Percentiles rank a stretch among this genome's conserved stretches.
These are phyloP conservation scores for Actinomortierella wolfii DNA, from an alignment of 371 early-diverging fungal species.

Conservation along the genomic window DNA sequence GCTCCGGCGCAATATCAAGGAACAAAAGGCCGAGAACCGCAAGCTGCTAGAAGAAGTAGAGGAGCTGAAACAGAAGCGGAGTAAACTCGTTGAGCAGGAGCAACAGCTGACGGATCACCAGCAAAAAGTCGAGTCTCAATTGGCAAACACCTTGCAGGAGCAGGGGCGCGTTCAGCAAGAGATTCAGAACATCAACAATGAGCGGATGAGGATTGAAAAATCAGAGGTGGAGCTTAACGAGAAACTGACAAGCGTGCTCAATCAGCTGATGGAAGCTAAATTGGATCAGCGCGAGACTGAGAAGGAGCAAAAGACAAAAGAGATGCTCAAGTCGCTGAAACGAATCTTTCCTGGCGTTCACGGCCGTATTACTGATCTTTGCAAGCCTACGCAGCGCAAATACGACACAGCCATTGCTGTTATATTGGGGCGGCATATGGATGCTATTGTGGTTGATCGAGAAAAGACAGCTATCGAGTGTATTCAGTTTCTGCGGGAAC, in stretches of 20 bases:
- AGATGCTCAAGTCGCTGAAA: conserved; percentile 81
- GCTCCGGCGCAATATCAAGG: conserved; percentile 68
- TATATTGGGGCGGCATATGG: conserved; percentile 76
- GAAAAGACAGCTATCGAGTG: conserved; percentile 83
- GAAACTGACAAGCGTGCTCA: conserved; percentile 73
- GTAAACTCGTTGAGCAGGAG: conserved; percentile 57
- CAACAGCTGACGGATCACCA: conserved; percentile 34
- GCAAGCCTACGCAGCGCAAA: conserved; percentile 91
- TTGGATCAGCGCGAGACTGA: conserved; percentile 83
- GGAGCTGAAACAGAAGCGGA: conserved; percentile 55
- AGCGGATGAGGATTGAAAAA: conserved; percentile 35
- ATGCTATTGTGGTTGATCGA: conserved; percentile 81
- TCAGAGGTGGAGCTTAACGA: conserved; percentile 84
- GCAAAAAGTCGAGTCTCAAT: conserved; percentile 42
- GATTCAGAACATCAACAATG: conserved; percentile 20
- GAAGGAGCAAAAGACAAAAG: conserved; percentile 74
- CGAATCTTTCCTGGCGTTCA: conserved; percentile 88
- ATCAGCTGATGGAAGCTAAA: conserved; percentile 80
- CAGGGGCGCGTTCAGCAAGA: conserved; percentile 48
- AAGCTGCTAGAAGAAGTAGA: conserved; percentile 65
- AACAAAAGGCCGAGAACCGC: conserved; percentile 61
- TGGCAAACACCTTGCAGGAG: conserved; percentile 49
- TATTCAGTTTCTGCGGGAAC: conserved; percentile 87
- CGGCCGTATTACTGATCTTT: conserved; percentile 91
- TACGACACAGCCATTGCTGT: conserved; percentile 88